phyloP scores from a whole-genome alignment of 2,329 filamentous ascomycete species.

The Ophiostoma piceae region DNA sequence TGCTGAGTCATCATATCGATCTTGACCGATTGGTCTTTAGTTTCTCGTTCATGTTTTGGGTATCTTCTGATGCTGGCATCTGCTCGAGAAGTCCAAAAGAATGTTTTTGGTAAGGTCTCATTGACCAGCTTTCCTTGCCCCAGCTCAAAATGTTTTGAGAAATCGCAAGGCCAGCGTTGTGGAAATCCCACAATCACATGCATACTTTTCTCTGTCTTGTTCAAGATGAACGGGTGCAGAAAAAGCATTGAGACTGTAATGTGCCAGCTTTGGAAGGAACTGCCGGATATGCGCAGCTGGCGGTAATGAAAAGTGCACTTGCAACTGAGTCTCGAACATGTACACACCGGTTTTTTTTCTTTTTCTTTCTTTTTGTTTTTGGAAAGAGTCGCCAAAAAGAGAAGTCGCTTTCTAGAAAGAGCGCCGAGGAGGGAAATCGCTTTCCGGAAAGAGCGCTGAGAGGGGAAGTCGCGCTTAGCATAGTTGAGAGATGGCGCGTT shows the following conservation, averaged over 20 bases:
- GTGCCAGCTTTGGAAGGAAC: not conserved
- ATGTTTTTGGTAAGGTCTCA: not conserved
- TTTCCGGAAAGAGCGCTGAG: not conserved
- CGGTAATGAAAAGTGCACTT: not conserved
- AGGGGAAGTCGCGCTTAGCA: not conserved
- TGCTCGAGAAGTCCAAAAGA: not conserved
- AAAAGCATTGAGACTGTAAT: not conserved
- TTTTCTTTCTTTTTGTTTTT: not conserved
- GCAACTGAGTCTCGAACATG: not conserved
- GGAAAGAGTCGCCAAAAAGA: not conserved
- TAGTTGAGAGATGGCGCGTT: not conserved
- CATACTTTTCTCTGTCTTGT: not conserved
- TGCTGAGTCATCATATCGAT: not conserved
- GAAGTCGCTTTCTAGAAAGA: not conserved
- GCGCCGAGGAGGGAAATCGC: not conserved
- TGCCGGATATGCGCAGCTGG: not conserved
- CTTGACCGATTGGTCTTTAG: not conserved
- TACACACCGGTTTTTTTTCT: not conserved
- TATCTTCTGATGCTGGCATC: not conserved
- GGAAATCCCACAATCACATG: not conserved
- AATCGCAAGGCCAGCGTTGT: not conserved
- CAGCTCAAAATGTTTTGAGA: not conserved
- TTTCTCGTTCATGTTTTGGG: not conserved
- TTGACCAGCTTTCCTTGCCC: not conserved
- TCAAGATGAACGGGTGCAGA: not conserved